Conservation (phyloP, 176 grass and related monocot genomes). For the Zoysia pacifica region DNA sequence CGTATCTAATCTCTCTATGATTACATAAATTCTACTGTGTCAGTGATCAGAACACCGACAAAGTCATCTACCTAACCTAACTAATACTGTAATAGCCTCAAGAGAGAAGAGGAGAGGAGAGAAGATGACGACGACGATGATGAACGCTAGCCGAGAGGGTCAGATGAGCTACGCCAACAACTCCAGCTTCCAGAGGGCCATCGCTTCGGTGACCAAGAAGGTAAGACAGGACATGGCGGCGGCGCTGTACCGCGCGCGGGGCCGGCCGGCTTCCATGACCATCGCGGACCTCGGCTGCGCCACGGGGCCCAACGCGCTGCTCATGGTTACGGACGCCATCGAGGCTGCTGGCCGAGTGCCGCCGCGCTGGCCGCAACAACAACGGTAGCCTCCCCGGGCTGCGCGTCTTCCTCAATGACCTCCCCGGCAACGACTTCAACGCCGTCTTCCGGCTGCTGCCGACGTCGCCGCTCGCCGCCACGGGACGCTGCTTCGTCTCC, state of each 20-base stretch:
- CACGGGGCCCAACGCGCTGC: conserved; percentile 47
- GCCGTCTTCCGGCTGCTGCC: conserved; percentile 37
- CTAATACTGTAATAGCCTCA: no score
- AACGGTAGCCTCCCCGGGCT: conserved; percentile 4
- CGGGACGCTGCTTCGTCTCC: conserved; percentile 28
- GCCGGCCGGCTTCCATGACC: conserved; percentile 14
- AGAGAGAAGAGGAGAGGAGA: no score
- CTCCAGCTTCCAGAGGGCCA: conserved; percentile 43
- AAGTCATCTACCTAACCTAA: no score
- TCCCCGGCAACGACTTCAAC: conserved; percentile 58
- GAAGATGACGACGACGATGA: neutral
- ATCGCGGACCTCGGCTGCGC: conserved; percentile 57
- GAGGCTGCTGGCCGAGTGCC: conserved; percentile 9
- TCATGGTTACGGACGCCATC: conserved; percentile 32
- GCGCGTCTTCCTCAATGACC: conserved; percentile 51
- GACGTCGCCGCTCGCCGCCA: neutral
- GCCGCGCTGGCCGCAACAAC: neutral
- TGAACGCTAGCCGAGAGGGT: conserved; percentile 23
- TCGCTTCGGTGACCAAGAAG: conserved; percentile 24
- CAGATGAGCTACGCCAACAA: conserved; percentile 47
- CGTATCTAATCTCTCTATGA: no score
- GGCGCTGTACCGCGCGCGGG: neutral
- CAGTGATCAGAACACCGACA: no score
- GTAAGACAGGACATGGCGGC: conserved; percentile 23
- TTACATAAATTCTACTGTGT: no score